A percentile compares a stretch with the other conserved stretches of the same genome.
Conservation (phyloP, 208 protist genomes). For the Leishmania lainsoni region DNA sequence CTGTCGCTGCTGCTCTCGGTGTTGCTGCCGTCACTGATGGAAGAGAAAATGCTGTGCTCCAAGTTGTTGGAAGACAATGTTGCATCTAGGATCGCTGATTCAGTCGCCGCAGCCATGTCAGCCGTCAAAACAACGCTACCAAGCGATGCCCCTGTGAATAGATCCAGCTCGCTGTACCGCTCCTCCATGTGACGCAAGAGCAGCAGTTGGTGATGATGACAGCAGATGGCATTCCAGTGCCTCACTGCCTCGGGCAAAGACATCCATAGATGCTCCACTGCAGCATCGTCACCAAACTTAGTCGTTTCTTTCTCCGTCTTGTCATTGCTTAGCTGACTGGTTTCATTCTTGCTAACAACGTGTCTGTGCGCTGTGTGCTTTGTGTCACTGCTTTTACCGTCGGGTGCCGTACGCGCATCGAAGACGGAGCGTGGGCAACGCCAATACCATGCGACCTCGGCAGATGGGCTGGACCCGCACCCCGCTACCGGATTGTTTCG, state of each 20-base stretch:
- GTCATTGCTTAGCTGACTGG: not conserved
- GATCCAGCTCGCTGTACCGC: slow-evolving; percentile 43
- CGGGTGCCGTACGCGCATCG: not conserved
- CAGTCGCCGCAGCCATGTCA: not conserved
- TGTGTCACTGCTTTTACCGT: too few relatives aligned
- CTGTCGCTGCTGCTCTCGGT: not conserved
- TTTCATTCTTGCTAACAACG: not conserved
- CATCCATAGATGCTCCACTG: slow-evolving; percentile 15
- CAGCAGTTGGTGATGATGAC: slow-evolving; percentile 30
- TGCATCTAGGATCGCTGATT: not conserved
- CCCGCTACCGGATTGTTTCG: not conserved
- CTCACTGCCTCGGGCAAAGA: slow-evolving; percentile 16
- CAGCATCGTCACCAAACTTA: not conserved
- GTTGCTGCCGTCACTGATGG: not conserved
- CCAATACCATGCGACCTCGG: slow-evolving; percentile 32
- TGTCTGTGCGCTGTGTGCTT: not conserved
- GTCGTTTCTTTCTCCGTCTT: not conserved
- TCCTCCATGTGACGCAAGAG: slow-evolving; percentile 39
- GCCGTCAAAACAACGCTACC: not conserved
- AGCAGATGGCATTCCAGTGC: slow-evolving; percentile 27
- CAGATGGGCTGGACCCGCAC: not conserved
- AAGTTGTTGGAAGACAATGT: not conserved
- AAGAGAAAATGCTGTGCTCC: not conserved
- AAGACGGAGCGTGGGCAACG: slow-evolving; percentile 10
- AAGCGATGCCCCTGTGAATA: slow-evolving; percentile 36